Conservation (phyloP, 1,284 basidiomycete species). For the Phlebopus sp. region DNA sequence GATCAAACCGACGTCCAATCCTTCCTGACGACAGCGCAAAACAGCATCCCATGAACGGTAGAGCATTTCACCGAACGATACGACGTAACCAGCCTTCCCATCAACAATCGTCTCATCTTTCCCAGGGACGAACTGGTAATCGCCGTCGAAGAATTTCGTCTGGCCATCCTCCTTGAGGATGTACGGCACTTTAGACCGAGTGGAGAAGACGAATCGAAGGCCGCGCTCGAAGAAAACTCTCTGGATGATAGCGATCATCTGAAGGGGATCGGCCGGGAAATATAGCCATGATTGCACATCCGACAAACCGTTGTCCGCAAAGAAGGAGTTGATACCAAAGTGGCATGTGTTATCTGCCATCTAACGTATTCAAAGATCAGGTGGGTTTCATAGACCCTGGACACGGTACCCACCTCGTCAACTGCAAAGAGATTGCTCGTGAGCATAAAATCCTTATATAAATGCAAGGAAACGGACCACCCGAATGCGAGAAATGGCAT, state of each 20-base stretch:
- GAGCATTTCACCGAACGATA: slow-evolving; percentile 79
- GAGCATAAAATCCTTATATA: not conserved
- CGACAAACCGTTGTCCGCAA: slow-evolving; percentile 80
- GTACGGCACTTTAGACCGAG: slow-evolving; percentile 82
- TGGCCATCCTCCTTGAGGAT: slow-evolving; percentile 75
- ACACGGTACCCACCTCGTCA: slow-evolving; percentile 46
- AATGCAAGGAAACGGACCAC: slow-evolving; percentile 45
- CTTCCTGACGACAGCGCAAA: slow-evolving; percentile 63
- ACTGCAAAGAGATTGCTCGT: slow-evolving; percentile 35
- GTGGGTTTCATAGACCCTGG: not conserved
- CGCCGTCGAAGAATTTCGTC: slow-evolving; percentile 63
- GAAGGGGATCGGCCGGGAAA: slow-evolving; percentile 79
- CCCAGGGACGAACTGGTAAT: slow-evolving; percentile 77
- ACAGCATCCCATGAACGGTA: slow-evolving; percentile 82
- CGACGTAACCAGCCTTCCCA: slow-evolving; percentile 72
- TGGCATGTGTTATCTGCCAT: slow-evolving; percentile 87
- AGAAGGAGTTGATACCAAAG: slow-evolving; percentile 81
- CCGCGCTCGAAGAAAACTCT: slow-evolving; percentile 80
- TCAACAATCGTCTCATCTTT: slow-evolving; percentile 76
- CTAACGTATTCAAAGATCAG: slow-evolving; percentile 23
- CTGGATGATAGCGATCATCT: slow-evolving; percentile 76
- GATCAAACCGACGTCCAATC: slow-evolving; percentile 76
- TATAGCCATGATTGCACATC: slow-evolving; percentile 78
- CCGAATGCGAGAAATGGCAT: slow-evolving; percentile 85
- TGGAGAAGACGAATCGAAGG: slow-evolving; percentile 81